Evolutionary conservation across 108 stramenopile genomes (phyloP).

Genomic region (Cylindrotheca closterium): DNA sequence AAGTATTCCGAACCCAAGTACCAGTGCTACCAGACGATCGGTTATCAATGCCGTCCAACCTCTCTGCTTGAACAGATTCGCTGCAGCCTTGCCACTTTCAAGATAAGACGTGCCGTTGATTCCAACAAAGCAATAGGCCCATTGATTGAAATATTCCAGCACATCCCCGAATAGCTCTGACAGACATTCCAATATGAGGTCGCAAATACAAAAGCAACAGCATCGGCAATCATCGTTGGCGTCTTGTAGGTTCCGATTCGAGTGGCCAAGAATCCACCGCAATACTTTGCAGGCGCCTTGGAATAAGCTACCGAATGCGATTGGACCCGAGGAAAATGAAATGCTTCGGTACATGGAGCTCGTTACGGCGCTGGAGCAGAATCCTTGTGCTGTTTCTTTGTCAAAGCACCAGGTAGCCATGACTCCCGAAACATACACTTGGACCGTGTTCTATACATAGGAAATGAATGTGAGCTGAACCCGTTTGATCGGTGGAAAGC

Average conservation of each 20-base stretch:
- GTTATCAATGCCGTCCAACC: constrained; percentile 76
- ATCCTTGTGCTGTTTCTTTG: constrained; percentile 39
- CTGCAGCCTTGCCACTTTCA: constrained; percentile 60
- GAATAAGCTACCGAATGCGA: constrained; percentile 75
- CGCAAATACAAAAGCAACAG: constrained; percentile 31
- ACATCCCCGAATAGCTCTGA: constrained; percentile 43
- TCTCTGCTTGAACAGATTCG: constrained; percentile 69
- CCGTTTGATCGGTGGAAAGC: background rate
- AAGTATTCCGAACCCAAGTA: background rate
- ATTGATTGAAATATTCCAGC: constrained; percentile 71
- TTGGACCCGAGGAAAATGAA: constrained; percentile 70
- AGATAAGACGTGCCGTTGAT: constrained; percentile 76
- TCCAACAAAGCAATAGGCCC: constrained; percentile 74
- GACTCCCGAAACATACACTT: constrained; percentile 73
- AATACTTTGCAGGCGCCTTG: constrained; percentile 47
- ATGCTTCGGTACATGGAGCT: constrained; percentile 43
- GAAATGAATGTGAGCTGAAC: background rate
- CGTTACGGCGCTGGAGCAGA: constrained; percentile 46
- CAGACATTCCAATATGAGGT: constrained; percentile 37
- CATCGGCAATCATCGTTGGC: constrained; percentile 15
- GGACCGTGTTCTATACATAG: constrained; percentile 43
- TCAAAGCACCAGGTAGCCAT: constrained; percentile 85
- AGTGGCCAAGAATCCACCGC: constrained; percentile 23
- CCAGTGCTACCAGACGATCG: constrained; percentile 61
- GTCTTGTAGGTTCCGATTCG: background rate